Conservation (phyloP, 1,139 yeast species). For the Diutina pseudorugosa region DNA sequence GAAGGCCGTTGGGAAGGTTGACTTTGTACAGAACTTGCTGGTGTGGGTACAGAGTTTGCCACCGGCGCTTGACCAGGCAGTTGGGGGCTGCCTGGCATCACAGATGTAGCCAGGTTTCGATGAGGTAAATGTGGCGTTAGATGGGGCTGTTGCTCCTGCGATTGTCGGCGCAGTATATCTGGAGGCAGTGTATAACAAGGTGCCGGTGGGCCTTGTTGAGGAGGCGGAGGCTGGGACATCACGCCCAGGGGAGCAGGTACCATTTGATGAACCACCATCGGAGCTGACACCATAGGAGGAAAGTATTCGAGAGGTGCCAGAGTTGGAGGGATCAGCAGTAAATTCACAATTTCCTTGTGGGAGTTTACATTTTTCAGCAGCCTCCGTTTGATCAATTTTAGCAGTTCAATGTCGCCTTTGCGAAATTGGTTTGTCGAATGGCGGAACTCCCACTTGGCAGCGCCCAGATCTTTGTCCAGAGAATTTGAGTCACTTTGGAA, state of each 20-base stretch:
- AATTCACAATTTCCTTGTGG: slow-evolving; percentile 29
- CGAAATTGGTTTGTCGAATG: slow-evolving; percentile 55
- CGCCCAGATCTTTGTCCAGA: slow-evolving; percentile 6
- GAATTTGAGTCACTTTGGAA: slow-evolving; percentile 13
- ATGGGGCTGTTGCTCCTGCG: not conserved
- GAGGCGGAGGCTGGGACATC: not conserved
- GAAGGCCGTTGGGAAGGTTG: slow-evolving; percentile 10
- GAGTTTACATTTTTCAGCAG: slow-evolving; percentile 40
- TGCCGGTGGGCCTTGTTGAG: not conserved
- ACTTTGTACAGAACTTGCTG: slow-evolving; percentile 1
- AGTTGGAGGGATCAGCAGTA: slow-evolving; percentile 19
- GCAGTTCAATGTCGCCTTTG: slow-evolving; percentile 48
- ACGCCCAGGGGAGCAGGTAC: slow-evolving; percentile 1
- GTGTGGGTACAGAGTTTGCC: slow-evolving; percentile 7
- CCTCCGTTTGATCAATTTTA: slow-evolving; percentile 51
- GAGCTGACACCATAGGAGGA: not conserved
- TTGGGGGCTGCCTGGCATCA: slow-evolving; percentile 4
- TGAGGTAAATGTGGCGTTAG: not conserved
- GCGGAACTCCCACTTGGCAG: slow-evolving; percentile 51
- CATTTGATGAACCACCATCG: not conserved
- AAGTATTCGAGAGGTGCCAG: slow-evolving; percentile 1
- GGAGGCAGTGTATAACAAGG: not conserved
- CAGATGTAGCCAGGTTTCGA: not conserved
- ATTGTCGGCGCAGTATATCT: not conserved
- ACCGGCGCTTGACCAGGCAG: slow-evolving; percentile 8